Base-by-base conservation (phyloP, 2,329 filamentous ascomycete species). In the Falciphora oryzae region DNA sequence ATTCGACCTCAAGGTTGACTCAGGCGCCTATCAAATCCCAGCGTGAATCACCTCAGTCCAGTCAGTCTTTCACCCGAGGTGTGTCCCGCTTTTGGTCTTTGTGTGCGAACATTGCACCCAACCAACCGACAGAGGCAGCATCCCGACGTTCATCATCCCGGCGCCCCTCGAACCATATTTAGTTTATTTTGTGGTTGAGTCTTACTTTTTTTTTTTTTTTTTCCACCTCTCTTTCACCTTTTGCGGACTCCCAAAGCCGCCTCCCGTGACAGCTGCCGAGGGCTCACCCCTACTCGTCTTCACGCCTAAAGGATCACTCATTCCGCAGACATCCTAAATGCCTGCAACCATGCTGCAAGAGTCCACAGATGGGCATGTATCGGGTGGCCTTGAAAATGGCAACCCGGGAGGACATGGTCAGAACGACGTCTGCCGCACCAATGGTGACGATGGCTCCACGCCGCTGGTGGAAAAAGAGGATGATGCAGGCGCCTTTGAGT, bases 401-500 rank as follows among this genome's bases (percentile, higher is more conserved):
- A 11, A 53, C 44, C 44, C 22, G 10, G 22, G 10, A 53, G 44
- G 22, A 11, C 18, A 53, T 11, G 44, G n/a, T 53, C 60, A 28
- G 27, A 25, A 53, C 25, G 28, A 53, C 32, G 28, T 28, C 31
- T 27, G 32, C 32, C n/a, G 38, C 60, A 22, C 38, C 60, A 44
- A 66, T 14, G 66, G 66, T 60, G 65, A 63, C 44, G 38, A 63
- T 10, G 61, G 31, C 57, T 29, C 62, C 50, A 32, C 50, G 29
- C 11, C 1, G 27, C 25, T 58, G 5, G 27, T 18, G 25, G 16
- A 27, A 28, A 22, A 58, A 6, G 58, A 35, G 16, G 31, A 31
- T 11, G 53, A 59, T 44, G 53, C 31, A 50, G 29, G 25, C 29
- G 57, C 22, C 27, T 58, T 63, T 66, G 74, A 73, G 66, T 73